Percentiles rank a stretch among this genome's conserved stretches.
phyloP scores from a whole-genome alignment of 768 basidiomycete genomes.

The Boletus coccyginus region DNA sequence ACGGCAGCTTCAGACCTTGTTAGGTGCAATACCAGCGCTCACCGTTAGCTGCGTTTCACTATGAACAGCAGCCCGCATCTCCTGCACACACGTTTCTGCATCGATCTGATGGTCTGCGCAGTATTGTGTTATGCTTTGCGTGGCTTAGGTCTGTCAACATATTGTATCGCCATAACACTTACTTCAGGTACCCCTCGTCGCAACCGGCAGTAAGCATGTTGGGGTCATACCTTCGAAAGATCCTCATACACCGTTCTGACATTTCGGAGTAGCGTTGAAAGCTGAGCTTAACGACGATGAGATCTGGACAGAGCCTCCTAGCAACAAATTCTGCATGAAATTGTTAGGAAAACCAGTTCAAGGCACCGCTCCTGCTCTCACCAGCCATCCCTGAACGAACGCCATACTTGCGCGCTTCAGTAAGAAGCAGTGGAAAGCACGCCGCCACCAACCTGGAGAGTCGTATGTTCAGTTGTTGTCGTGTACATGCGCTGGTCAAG shows the following conservation, averaged over 20 bases:
- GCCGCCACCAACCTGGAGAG: slow-evolving; percentile 68
- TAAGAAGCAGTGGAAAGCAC: slow-evolving; percentile 90
- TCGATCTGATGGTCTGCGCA: slow-evolving; percentile 64
- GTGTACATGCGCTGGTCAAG: background rate
- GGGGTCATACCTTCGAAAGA: slow-evolving; percentile 70
- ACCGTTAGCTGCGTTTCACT: slow-evolving; percentile 84
- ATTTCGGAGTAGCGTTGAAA: slow-evolving; percentile 65
- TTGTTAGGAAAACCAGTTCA: background rate
- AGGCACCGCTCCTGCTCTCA: slow-evolving; percentile 28
- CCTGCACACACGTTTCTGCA: slow-evolving; percentile 70
- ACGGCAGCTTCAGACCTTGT: slow-evolving; percentile 59
- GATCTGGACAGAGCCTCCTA: slow-evolving; percentile 87
- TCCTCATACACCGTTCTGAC: slow-evolving; percentile 67
- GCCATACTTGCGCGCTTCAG: slow-evolving; percentile 85
- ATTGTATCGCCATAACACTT: slow-evolving; percentile 19
- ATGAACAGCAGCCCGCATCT: slow-evolving; percentile 73
- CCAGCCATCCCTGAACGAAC: slow-evolving; percentile 96
- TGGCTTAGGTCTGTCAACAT: slow-evolving; percentile 6
- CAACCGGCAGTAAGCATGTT: slow-evolving; percentile 74
- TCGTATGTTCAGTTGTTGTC: slow-evolving; percentile 1
- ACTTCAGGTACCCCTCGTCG: slow-evolving; percentile 95
- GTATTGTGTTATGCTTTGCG: slow-evolving; percentile 74
- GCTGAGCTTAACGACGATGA: slow-evolving; percentile 64
- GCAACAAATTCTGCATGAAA: slow-evolving; percentile 73
- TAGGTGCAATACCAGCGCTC: slow-evolving; percentile 94